Evolutionary conservation across 306 rosid species (phyloP), one percentile per base, ranked within the genome.

Genomic region (Prunus kanzakura): DNA sequence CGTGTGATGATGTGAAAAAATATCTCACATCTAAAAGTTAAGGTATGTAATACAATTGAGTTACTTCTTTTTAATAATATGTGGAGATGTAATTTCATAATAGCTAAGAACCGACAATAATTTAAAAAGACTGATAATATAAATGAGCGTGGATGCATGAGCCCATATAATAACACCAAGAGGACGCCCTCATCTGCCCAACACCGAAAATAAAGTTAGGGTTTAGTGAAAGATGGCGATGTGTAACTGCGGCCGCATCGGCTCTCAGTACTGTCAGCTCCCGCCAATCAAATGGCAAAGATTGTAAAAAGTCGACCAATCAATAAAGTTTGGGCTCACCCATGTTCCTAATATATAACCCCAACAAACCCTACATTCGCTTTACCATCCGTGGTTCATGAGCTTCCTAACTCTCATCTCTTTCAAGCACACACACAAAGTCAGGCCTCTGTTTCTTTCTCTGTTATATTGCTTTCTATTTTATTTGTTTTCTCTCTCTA

Each of bases 181-280:
- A 18, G 49, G 29, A 74, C 11, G 30, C 62, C 70, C 70, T 45
- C 70, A 63, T 20, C 43, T 3, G 19, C 55, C 45, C 62, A 19
- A 62, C 14, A 8, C 47, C n/a, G 19, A 69, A 76, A 20, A 22
- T 51, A 79, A 76, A 79, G 76, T 46, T 78, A 92, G 92, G 94
- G 89, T 87, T 89, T 60, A 74, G 72, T 66, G 79, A 77, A 49
- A 76, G 85, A 88, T 56, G 78, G 76, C 38, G 82, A 82, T 76
- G 86, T 62, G 82, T 71, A 82, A 76, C 76, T 82, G 71, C 65
- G 76, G 64, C 70, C 71, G 65, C 73, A 81, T 68, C 47, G 77
- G 79, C 22, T 5, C 22, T 5, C 75, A 78, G 77, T 85, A 84
- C 76, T 62, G 73, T 82, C 92, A 88, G 88, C 91, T 82, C 79